Evolutionary conservation across 2,329 filamentous ascomycete genomes (phyloP), one percentile per base, ranked within the genome.

Genomic region (Clarireedia monteithiana): DNA sequence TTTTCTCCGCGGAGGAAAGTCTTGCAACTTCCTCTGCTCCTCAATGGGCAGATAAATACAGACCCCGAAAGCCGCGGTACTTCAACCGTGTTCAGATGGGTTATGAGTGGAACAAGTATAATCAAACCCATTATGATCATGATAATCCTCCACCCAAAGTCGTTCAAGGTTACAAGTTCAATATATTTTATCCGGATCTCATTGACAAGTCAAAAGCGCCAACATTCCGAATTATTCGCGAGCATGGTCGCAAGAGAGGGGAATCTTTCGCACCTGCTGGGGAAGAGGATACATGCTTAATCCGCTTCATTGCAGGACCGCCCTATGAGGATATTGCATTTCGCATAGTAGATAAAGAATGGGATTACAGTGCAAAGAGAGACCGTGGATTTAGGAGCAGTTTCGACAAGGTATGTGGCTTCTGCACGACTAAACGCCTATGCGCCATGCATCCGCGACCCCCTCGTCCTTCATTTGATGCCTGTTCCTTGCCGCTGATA

Each of bases 91-190:
- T 97, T 48, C 91, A 96, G 72, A 96, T 96, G 89, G 94, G 94
- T 53, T 99, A 97, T 71, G 94, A 99, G 72, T 99, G 94, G 94
- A 99, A 99, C 77, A 99, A 99, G 73, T 99, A 99, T 79, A 99
- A 99, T 68, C 94, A 99, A 74, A 99, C 94, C 12, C 94, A 99
- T 73, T 99, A 99, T 74, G 94, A 97, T 71, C 90, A 96, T 71
- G 92, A 97, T 69, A 96, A 97, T 67, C 94, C 94, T 2, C 94
- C 94, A 1, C 94, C 94, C 26, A 96, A 96, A 73, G 92, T 99
- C 6, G 94, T 99, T 10, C 94, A 99, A 71, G 94, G 94, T 56
- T 99, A 99, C 78, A 96, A 95, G 71, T 99, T 99, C 79, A 97
- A 99, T 74, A 92, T 99, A 51, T 99, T 99, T 74, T 99, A 99